Percentiles rank a stretch among this genome's conserved stretches.
Evolutionary conservation across 2,329 filamentous ascomycete genomes (phyloP).

Genomic region (Xenoacremonium recifei): DNA sequence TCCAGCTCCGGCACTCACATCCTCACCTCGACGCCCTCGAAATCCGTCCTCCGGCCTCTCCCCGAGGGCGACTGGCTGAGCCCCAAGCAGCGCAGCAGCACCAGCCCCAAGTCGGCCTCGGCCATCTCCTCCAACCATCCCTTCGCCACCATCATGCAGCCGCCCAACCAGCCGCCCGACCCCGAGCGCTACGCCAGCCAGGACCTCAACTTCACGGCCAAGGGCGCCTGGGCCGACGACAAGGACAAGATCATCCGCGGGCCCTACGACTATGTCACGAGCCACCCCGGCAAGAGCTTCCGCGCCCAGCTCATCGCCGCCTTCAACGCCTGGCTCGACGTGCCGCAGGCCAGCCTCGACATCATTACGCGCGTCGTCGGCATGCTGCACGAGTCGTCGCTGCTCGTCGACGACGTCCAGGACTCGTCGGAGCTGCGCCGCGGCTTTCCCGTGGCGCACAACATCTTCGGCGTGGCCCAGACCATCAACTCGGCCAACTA

Average conservation of each 20-base stretch:
- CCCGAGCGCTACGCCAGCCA: constrained; percentile 53
- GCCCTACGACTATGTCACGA: constrained; percentile 77
- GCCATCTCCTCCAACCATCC: constrained; percentile 4
- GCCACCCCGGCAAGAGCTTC: constrained; percentile 82
- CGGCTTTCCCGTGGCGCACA: constrained; percentile 78
- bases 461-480: constrained; percentile 81
- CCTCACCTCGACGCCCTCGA: constrained; percentile 26
- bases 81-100: constrained; percentile 31
- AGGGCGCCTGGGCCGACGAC: constrained; percentile 63
- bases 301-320: constrained; percentile 75
- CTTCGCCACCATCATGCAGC: constrained; percentile 29
- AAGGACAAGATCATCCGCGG: constrained; percentile 78
- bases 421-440: constrained; percentile 75
- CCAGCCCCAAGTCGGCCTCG: constrained; percentile 1
- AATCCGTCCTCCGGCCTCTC: constrained; percentile 47
- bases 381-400: constrained; percentile 82
- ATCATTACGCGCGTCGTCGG: constrained; percentile 78
- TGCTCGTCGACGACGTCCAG: constrained; percentile 86
- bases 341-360: constrained; percentile 66
- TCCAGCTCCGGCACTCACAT: constrained; percentile 46
- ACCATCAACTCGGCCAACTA: constrained; percentile 92
- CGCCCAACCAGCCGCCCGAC: constrained; percentile 42
- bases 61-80: constrained; percentile 62
- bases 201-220: constrained; percentile 51
- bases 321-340: constrained; percentile 78